Evolutionary conservation across 768 basidiomycete genomes (phyloP), one percentile per base, ranked within the genome.

Genomic region (Suillus alpinus): DNA sequence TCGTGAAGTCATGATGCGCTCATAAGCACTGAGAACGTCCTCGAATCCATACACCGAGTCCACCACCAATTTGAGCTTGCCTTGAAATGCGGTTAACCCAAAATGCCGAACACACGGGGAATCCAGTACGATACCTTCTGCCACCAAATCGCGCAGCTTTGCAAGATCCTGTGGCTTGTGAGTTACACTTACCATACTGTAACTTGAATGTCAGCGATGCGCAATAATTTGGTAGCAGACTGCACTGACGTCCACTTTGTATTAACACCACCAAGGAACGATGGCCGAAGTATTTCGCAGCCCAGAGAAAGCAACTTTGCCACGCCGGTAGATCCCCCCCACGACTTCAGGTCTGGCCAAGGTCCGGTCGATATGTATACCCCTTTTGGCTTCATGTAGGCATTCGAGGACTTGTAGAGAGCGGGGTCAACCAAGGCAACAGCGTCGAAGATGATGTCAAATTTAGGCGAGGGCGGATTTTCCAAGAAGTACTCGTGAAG

Each of bases 31-130:
- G 57, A 82, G 68, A 2, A 72, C 83, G 6, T 88, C 83, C 37
- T 82, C 78, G 55, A 89, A 89, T 3, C 68, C 72, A 59, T 77
- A 81, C 0, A 84, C 81, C 0, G 85, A 87, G 67, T 91, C 89
- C 4, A 91, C 77, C 0, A 80, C 66, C 0, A 84, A 76, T 61
- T 79, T 83, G 8, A 90, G 67, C 59, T 78, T 78, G 23, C 83
- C 82, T 86, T 36, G 13, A 46, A 20, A 59, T 16, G 14, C 8
- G 29, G 59, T 10, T 16, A 51, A 55, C 51, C 14, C 23, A 26
- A 8, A 23, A 26, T n/a, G 8, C 53, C 32, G 47, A 49, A n/a
- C 43, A 23, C 0, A 26, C 13, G 23, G 29, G 12, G 29, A 31
- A 49, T 62, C 32, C 36, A 12, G 16, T 29, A 29, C 31, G 6